Evolutionary conservation across 78 protist genomes (phyloP), one percentile per base, ranked within the genome.

Genomic region (Dictyostelium brefeldianum): DNA sequence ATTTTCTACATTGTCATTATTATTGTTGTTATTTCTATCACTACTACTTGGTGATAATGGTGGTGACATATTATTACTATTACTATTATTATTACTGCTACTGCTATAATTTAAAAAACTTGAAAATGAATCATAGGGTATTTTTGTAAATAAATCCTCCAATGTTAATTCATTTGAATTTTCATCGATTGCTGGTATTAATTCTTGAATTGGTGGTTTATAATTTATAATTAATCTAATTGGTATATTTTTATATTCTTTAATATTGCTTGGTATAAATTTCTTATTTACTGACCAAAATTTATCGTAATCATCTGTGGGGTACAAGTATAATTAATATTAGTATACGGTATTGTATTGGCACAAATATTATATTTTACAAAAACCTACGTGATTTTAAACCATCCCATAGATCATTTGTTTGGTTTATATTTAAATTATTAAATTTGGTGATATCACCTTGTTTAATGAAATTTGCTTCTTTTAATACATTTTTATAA

Each of bases 341-440:
- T n/a, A 73, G 5, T 73, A 73, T 0, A 36, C 17, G n/a, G n/a
- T n/a, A n/a, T n/a, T n/a, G n/a, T n/a, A n/a, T n/a, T n/a, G n/a
- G n/a, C n/a, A n/a, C n/a, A n/a, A n/a, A n/a, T n/a, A n/a, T n/a
- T n/a, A n/a, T n/a, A n/a, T n/a, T n/a, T n/a, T n/a, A n/a, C n/a
- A n/a, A n/a, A n/a, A 57, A 85, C 92, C 5, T 87, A 87, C 93
- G 93, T 20, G 41, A 50, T 77, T 46, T 87, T 59, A 87, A 50
- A 29, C 93, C 93, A 87, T 87, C 93, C 93, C 93, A 87, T 11
- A 87, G 78, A 25, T 87, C 93, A 77, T 87, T 87, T 14, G 93
- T 46, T 87, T 87, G 93, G 62, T 77, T 87, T 17, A 87, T 87
- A 77, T 47, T 87, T 57, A 87, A 46, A 64, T 87, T 87, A 77